Evolutionary conservation across 768 basidiomycete species (phyloP), one percentile per base, ranked within the genome.

Genomic region (Rhodotorula toruloides): DNA sequence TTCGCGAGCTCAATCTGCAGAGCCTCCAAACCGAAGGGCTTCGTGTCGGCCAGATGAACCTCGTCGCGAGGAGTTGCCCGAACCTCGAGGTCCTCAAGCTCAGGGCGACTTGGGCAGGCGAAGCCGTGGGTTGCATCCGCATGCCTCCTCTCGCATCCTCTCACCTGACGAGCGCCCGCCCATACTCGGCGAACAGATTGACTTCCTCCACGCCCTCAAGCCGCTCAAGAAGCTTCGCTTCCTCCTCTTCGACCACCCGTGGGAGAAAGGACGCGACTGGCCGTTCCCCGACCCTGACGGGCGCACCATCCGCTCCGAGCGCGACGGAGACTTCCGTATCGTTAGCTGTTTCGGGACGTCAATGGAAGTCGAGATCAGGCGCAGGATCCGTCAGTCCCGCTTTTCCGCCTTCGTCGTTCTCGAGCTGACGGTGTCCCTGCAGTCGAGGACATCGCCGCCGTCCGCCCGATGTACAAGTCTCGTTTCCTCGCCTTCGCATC

Each of bases 231-330:
- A 37, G 5, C 56, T 58, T 6, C 55, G 43, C 42, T 25, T n/a
- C 22, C 14, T 57, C 43, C 2, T 22, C 3, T 57, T 57, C 43
- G 55, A 57, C 43, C 55, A 57, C 55, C 55, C 55, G 19, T 34
- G 55, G 55, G 55, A 46, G 25, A 34, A 27, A 25, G 44, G 44
- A 0, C 56, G 56, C 46, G 31, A 14, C 5, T 27, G 22, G 13
- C 32, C 34, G 2, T 58, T 47, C 32, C 56, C 32, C 12, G 12
- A 4, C 1, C 46, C 56, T 1, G 56, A 58, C 44, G 56, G 56
- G 0, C 44, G 42, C 34, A 58, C 56, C 29, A 58, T 58, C 43
- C 55, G 55, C 42, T 46, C 42, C 17, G 42, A n/a, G 12, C 31
- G 22, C 13, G 8, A 36, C 44, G 44, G 56, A 32, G 34, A 58